Evolutionary conservation across 306 rosid species (phyloP), one percentile per base, ranked within the genome.

Genomic region (Vigna reflexopilosa): DNA sequence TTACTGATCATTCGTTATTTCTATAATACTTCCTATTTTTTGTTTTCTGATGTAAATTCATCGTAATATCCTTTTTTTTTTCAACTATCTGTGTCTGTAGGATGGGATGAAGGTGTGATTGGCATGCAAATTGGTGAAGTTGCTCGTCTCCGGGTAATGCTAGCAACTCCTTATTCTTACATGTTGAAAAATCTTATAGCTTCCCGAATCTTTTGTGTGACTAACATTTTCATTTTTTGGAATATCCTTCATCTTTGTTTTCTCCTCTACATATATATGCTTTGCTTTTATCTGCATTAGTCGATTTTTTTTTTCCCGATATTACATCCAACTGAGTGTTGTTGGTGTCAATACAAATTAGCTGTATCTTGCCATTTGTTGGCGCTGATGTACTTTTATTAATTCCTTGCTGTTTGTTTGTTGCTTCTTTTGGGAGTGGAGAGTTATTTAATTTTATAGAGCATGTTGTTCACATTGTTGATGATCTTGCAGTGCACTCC

Each of bases 31-130:
- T 19, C 10, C 6, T 10, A 55, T 55, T 14, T 58, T 59, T 9
- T 63, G 20, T 49, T 56, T 16, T 49, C 5, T 9, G 28, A 67
- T 16, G 13, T 55, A 6, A 56, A 34, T 48, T 76, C 8, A 8
- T 38, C 1, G 5, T 20, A 22, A 24, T 22, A 20, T 56, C 12
- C 2, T 52, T 6, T 9, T 55, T 55, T 55, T 9, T 56, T 22
- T 5, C 34, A 10, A 56, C 16, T 22, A 20, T 20, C 15, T 22
- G 16, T 58, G 10, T 59, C 3, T 81, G 52, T 65, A 93, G 98
- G 97, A 76, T 92, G 97, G 98, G 98, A 94, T 85, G 98, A 94
- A 85, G 98, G 98, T 75, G 98, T 94, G 24, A 40, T 92, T 4
- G 90, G 85, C 67, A 94, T 94, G 97, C 97, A 94, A 85, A 1